Evolutionary conservation across 2,329 filamentous ascomycete species (phyloP).

Genomic region (Microsporum ferrugineum): DNA sequence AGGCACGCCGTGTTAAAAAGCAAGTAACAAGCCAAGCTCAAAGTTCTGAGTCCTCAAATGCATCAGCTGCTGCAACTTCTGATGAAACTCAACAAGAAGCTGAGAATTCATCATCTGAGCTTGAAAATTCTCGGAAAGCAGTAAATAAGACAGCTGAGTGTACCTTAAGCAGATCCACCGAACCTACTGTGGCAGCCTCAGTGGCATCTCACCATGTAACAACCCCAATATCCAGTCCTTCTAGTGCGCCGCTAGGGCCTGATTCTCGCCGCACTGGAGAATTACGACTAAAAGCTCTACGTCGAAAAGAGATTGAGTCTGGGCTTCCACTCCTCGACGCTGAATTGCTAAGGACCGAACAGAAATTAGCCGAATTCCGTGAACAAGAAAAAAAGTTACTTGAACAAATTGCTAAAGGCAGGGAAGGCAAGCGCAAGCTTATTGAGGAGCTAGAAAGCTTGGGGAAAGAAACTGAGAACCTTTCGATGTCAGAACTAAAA

Average conservation of each 20-base stretch:
- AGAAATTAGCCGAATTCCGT: constrained; percentile 23
- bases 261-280: constrained; percentile 20
- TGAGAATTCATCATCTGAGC: constrained; percentile 1
- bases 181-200: neutral
- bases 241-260: neutral
- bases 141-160: neutral
- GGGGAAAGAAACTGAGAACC: constrained; percentile 38
- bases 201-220: neutral
- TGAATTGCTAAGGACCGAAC: constrained; percentile 31
- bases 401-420: constrained; percentile 37
- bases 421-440: constrained; percentile 34
- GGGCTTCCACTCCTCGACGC: constrained; percentile 37
- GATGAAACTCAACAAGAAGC: neutral
- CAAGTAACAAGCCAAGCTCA: constrained; percentile 27
- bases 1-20: constrained; percentile 35
- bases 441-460: constrained; percentile 40
- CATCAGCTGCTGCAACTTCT: neutral
- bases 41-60: constrained; percentile 23
- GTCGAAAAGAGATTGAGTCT: constrained; percentile 40
- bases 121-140: neutral
- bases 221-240: neutral
- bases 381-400: constrained; percentile 31
- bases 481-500: constrained; percentile 14
- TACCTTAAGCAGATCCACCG: neutral
- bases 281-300: constrained; percentile 29